These are phyloP conservation scores for Murraya koenigii DNA, from an alignment of 345 rosid genomes.

Conservation along the genomic window DNA sequence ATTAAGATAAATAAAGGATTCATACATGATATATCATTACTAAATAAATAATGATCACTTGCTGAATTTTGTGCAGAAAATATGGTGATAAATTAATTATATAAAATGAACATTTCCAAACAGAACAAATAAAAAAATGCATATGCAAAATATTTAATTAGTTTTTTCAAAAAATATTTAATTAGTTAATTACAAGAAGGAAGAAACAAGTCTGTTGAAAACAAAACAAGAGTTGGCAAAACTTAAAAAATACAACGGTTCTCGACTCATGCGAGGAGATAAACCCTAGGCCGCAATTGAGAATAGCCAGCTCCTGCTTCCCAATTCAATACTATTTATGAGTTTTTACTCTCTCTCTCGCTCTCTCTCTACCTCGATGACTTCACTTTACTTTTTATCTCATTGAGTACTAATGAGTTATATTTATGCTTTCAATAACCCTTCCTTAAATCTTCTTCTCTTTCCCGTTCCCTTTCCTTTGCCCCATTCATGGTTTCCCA, in stretches of 20 bases:
- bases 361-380: conserved; percentile 13
- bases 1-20: too few relatives aligned
- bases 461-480: not conserved
- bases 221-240: not conserved
- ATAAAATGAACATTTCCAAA: too few relatives aligned
- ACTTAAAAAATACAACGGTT: not conserved
- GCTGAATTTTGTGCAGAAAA: too few relatives aligned
- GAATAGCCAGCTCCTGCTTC: not conserved
- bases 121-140: too few relatives aligned
- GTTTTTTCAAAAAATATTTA: too few relatives aligned
- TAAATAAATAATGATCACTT: too few relatives aligned
- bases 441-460: not conserved
- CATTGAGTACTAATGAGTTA: not conserved
- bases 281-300: conserved; percentile 10
- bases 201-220: not conserved
- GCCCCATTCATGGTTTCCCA: conserved; percentile 44
- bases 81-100: too few relatives aligned
- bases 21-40: too few relatives aligned
- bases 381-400: not conserved
- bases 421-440: not conserved
- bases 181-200: not conserved
- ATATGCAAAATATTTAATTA: too few relatives aligned
- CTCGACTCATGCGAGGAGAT: conserved; percentile 30
- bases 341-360: not conserved
- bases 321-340: not conserved